Conservation (phyloP, 73 alveolate genomes). For the Paramecium bursaria region DNA sequence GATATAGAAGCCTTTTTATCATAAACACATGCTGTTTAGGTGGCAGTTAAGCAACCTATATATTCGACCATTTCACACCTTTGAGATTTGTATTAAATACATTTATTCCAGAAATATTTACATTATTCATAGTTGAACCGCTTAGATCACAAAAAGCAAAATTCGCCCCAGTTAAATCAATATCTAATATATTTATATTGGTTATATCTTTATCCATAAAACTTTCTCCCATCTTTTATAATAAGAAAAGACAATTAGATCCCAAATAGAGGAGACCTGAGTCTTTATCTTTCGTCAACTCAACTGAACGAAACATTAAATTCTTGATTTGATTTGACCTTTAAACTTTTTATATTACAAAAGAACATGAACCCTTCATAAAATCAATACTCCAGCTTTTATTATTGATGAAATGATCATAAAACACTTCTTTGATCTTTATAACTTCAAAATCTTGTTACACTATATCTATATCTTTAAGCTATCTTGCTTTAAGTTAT, state of each 20-base stretch:
- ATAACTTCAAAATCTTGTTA: neutral
- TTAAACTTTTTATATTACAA: too few relatives aligned
- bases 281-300: slow-evolving; percentile 3
- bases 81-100: too few relatives aligned
- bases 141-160: too few relatives aligned
- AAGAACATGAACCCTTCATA: slow-evolving; percentile 1
- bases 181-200: neutral
- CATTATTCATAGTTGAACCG: too few relatives aligned
- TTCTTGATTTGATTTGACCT: too few relatives aligned
- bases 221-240: slow-evolving; percentile 5
- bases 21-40: too few relatives aligned
- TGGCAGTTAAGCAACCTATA: too few relatives aligned
- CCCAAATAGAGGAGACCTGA: neutral
- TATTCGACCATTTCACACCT: too few relatives aligned
- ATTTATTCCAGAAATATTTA: too few relatives aligned
- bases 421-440: neutral
- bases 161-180: neutral
- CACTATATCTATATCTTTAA: neutral
- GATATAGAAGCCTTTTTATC: too few relatives aligned
- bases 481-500: neutral
- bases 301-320: too few relatives aligned
- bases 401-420: neutral
- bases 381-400: neutral
- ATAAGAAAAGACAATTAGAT: slow-evolving; percentile 17
- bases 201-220: slow-evolving; percentile 24